A percentile compares a stretch with the other conserved stretches of the same genome.
Evolutionary conservation across 2,329 filamentous ascomycete genomes (phyloP).

Genomic region (Pyrenophora graminea): DNA sequence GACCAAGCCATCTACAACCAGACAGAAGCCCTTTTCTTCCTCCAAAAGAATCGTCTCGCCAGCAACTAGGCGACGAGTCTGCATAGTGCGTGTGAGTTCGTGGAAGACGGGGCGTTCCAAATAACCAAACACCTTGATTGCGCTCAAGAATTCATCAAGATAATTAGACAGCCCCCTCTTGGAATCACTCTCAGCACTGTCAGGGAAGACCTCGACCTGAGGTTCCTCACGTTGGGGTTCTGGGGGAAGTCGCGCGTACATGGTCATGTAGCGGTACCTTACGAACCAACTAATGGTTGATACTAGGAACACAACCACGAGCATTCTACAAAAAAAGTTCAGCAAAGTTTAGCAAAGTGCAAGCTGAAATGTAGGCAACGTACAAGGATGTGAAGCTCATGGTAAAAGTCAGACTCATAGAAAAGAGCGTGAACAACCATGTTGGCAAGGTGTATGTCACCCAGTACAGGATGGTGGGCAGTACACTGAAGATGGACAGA

Average conservation of each 20-base stretch:
- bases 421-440: constrained; percentile 86
- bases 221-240: constrained; percentile 96
- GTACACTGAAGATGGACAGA: constrained; percentile 55
- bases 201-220: constrained; percentile 91
- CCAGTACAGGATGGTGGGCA: constrained; percentile 72
- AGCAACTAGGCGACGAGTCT: constrained; percentile 93
- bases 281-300: constrained; percentile 94
- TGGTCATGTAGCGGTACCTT: constrained; percentile 92
- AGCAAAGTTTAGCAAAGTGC: constrained; percentile 30
- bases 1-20: constrained; percentile 93
- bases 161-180: constrained; percentile 96
- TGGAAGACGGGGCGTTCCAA: constrained; percentile 96
- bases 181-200: constrained; percentile 83
- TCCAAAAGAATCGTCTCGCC: constrained; percentile 94
- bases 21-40: constrained; percentile 96
- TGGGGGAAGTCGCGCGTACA: constrained; percentile 91
- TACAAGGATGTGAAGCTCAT: constrained; percentile 98
- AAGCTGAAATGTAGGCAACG: constrained; percentile 34
- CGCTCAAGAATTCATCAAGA: constrained; percentile 94
- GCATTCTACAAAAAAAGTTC: constrained; percentile 27
- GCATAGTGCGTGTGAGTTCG: constrained; percentile 96
- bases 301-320: constrained; percentile 75
- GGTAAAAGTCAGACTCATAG: constrained; percentile 91
- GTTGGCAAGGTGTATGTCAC: constrained; percentile 84
- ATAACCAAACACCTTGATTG: constrained; percentile 99